Evolutionary conservation across 495 filamentous ascomycete species (phyloP).

Genomic region (Pseudoneurospora amorphoporcata): DNA sequence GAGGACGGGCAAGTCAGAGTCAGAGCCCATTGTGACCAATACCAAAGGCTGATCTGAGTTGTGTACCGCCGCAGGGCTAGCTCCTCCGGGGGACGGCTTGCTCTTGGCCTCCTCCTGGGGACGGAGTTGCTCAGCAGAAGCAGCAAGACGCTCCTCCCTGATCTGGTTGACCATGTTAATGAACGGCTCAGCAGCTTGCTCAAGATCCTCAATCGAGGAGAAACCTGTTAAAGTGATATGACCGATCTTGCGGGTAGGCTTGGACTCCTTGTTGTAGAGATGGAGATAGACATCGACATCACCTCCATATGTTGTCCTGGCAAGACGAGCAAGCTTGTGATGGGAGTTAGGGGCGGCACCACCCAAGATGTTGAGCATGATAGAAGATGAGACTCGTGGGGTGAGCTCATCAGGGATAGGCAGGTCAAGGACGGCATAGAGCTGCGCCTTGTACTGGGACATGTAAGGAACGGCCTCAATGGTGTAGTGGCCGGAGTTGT

Average conservation of each 20-base stretch:
- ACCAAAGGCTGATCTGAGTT: slow-evolving; percentile 44
- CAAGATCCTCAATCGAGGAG: slow-evolving; percentile 59
- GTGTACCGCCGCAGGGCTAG: background rate
- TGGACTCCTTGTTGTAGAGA: slow-evolving; percentile 84
- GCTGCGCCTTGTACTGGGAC: slow-evolving; percentile 87
- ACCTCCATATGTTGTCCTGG: slow-evolving; percentile 48
- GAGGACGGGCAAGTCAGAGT: slow-evolving; percentile 79
- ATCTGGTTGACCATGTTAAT: slow-evolving; percentile 56
- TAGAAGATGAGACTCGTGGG: slow-evolving; percentile 49
- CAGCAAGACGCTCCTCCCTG: slow-evolving; percentile 42
- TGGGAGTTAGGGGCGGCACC: slow-evolving; percentile 62
- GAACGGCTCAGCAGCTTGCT: slow-evolving; percentile 56
- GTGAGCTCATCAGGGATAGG: slow-evolving; percentile 55
- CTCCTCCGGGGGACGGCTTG: slow-evolving; percentile 1
- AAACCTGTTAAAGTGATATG: slow-evolving; percentile 70
- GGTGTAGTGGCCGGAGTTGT: slow-evolving; percentile 96
- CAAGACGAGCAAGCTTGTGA: slow-evolving; percentile 50
- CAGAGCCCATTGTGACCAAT: slow-evolving; percentile 89
- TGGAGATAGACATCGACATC: slow-evolving; percentile 49
- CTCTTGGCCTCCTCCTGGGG: slow-evolving; percentile 11
- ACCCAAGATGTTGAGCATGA: slow-evolving; percentile 97
- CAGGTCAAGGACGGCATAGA: slow-evolving; percentile 74
- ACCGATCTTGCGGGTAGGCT: slow-evolving; percentile 87
- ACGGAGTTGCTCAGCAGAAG: slow-evolving; percentile 13
- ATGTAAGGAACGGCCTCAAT: slow-evolving; percentile 81